Conservation (phyloP, 306 rosid genomes). For the Rubus idaeus region DNA sequence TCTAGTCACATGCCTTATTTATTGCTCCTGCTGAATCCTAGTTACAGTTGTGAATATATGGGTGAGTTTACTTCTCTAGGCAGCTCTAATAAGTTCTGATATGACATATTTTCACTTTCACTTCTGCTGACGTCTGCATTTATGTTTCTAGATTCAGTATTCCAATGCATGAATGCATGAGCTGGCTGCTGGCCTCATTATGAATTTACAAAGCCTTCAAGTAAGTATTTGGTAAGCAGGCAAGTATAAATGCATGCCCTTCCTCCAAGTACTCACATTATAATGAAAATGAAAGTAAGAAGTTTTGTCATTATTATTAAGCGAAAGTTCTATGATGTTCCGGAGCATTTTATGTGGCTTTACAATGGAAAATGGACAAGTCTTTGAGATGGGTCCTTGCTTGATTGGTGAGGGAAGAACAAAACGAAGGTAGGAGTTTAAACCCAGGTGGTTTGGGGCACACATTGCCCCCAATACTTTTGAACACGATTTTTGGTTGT, state of each 20-base stretch:
- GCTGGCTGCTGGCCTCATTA: slow-evolving; percentile 13
- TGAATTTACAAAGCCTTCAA: not conserved
- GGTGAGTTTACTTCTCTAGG: slow-evolving; percentile 35
- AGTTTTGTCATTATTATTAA: not conserved
- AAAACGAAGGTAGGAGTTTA: slow-evolving; percentile 28
- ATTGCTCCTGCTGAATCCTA: slow-evolving; percentile 19
- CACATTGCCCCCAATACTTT: slow-evolving; percentile 29
- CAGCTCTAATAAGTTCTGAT: slow-evolving; percentile 36
- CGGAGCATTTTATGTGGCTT: not conserved
- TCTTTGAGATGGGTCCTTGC: slow-evolving; percentile 31
- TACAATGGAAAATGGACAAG: slow-evolving; percentile 28
- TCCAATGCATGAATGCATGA: slow-evolving; percentile 17
- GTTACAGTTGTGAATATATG: slow-evolving; percentile 4
- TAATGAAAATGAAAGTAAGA: not conserved
- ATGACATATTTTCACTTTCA: slow-evolving; percentile 24
- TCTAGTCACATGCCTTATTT: slow-evolving; percentile 22
- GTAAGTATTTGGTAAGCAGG: not conserved
- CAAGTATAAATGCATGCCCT: not conserved
- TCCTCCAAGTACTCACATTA: not conserved
- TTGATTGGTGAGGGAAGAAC: slow-evolving; percentile 28
- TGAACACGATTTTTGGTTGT: slow-evolving; percentile 36
- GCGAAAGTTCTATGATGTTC: not conserved
- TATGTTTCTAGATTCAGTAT: not conserved
- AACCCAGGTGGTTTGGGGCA: slow-evolving; percentile 28
- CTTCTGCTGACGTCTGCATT: not conserved